Percentiles rank a stretch among this genome's conserved stretches.
These are phyloP conservation scores for Batkoa obscura DNA, from an alignment of 371 early-diverging fungal genomes.

Conservation along the genomic window DNA sequence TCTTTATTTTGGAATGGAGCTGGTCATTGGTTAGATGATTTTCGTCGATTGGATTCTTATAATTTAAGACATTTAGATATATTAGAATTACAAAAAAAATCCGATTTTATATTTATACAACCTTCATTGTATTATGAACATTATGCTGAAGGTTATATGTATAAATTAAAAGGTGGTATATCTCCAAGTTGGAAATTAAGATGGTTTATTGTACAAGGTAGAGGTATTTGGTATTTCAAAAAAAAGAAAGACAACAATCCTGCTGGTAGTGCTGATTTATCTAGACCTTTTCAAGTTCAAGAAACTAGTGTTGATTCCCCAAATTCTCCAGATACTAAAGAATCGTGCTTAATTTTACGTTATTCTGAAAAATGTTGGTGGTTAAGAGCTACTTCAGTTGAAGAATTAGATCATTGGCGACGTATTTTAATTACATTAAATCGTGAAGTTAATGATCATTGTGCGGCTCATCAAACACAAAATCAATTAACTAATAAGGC, in stretches of 20 bases:
- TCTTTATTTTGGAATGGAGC: constrained; percentile 1
- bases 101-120: neutral
- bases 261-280: neutral
- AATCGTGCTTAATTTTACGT: neutral
- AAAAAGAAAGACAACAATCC: neutral
- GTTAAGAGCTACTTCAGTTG: neutral
- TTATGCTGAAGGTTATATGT: constrained; percentile 2
- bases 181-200: neutral
- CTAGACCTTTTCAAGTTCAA: constrained; percentile 1
- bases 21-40: constrained; percentile 4
- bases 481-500: neutral
- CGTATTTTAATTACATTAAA: constrained; percentile 1
- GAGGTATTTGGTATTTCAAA: neutral
- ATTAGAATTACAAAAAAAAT: neutral
- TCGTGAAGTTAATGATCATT: neutral
- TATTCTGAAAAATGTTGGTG: constrained; percentile 1
- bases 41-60: neutral
- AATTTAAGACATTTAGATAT: neutral
- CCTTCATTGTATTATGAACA: neutral
- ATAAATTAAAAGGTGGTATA: neutral
- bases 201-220: constrained; percentile 1
- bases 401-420: constrained; percentile 3
- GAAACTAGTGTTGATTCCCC: neutral
- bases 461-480: neutral
- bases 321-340: neutral